Evolutionary conservation across 495 filamentous ascomycete species (phyloP).

Genomic region (Penicillium alfredii): DNA sequence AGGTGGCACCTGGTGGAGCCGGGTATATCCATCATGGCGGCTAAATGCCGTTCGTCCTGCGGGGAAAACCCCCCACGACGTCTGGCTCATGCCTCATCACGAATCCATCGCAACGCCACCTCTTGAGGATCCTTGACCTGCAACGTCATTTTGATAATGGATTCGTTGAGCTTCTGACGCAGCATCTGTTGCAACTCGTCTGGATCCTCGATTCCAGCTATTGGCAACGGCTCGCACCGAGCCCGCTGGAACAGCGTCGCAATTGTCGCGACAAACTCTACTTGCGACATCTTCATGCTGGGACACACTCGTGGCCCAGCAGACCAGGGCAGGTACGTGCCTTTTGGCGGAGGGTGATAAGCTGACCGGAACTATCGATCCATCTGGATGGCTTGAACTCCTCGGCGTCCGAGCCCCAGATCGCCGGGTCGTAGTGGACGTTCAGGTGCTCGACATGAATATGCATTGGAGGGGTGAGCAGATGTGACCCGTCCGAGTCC

Average conservation of each 20-base stretch:
- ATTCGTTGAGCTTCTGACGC: background rate
- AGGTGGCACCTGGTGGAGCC: too few species aligned
- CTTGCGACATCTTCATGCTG: background rate
- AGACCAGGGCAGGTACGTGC: background rate
- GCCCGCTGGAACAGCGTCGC: background rate
- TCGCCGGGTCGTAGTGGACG: slow-evolving; percentile 37
- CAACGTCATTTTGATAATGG: background rate
- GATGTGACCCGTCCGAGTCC: background rate
- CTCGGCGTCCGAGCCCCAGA: slow-evolving; percentile 48
- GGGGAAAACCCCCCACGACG: too few species aligned
- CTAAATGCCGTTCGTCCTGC: too few species aligned
- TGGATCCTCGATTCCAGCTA: background rate
- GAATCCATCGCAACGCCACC: background rate
- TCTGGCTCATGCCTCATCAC: too few species aligned
- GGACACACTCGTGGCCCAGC: background rate
- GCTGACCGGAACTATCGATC: background rate
- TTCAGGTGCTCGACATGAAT: background rate
- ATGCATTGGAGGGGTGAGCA: background rate
- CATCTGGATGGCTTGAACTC: slow-evolving; percentile 37
- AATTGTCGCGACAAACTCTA: background rate
- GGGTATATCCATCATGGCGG: too few species aligned
- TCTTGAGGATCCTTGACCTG: background rate
- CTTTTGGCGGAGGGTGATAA: background rate
- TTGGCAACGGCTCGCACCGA: background rate
- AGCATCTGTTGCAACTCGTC: background rate